Base-by-base conservation (phyloP, 257 asterid genomes). In the Linderniella brevidens region DNA sequence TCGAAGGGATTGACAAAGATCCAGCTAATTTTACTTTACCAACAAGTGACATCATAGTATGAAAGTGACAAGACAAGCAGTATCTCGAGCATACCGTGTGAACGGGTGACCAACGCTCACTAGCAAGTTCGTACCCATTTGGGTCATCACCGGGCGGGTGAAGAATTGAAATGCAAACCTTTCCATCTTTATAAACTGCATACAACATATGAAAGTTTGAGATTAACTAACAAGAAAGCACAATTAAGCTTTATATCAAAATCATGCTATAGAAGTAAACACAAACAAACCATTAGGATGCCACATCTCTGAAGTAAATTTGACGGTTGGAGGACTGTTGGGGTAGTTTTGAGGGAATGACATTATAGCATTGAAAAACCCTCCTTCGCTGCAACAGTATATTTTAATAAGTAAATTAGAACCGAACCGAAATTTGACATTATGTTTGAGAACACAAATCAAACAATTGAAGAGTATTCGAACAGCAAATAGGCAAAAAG, bases 61-160 rank as follows among this genome's bases (percentile, higher is more conserved):
- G 42, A 59, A 13, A 13, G 18, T 17, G 40, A 46, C n/a, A 37
- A 15, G 58, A 9, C 46, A 46, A 50, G 54, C 54, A 17, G 19
- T 47, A 45, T 42, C 32, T 29, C 18, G 41, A 60, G 3, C 74
- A 57, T 85, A 90, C 98, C 74, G 98, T 90, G 72, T 90, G 98
- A 56, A 85, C 98, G 60, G 96, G 98, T 10, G 96, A 73, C 98
- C 98, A 90, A 16, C 98, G 90, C 63, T 90, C 98, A 70, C 96
- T 90, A n/a, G 98, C 96, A 65, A 81, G 94, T 72, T 90, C 98
- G 58, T 85, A 90, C 39, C 96, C 98, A 19, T 79, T 90, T 58
- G 98, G 98, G 73, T 90, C 98, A 51, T 90, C 96, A 1, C 98
- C 98, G 17, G 98, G 96, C 0, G 95, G 94, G 55, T 90, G 98